Conservation (phyloP, 768 basidiomycete genomes). For the Phylloporus scabripes region DNA sequence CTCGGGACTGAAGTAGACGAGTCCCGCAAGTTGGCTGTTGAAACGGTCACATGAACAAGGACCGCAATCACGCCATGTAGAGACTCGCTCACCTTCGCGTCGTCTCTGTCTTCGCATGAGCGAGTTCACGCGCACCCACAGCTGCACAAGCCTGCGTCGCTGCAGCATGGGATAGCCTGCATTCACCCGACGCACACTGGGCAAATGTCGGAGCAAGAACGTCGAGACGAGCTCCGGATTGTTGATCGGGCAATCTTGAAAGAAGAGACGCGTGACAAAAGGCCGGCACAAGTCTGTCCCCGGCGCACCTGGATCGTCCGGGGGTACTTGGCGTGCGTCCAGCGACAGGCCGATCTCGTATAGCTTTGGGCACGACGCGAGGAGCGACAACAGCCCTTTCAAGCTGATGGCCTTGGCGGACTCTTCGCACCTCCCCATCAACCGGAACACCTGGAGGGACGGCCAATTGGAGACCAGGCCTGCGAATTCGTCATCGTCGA, state of each 20-base stretch:
- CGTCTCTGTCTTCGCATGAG: background rate
- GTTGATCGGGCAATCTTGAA: background rate
- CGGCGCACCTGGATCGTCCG: background rate
- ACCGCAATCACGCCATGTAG: background rate
- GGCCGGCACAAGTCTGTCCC: background rate
- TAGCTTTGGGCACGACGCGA: background rate
- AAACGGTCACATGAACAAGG: background rate
- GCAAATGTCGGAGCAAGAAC: background rate
- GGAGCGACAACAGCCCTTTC: background rate
- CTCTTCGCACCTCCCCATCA: background rate
- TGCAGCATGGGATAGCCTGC: background rate
- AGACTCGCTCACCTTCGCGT: background rate
- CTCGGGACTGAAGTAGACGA: background rate
- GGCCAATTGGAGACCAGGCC: conserved; percentile 3
- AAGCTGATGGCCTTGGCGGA: conserved; percentile 1
- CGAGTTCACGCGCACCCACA: background rate
- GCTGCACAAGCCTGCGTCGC: background rate
- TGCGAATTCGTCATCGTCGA: conserved; percentile 3
- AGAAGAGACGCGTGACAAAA: background rate
- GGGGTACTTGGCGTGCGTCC: background rate
- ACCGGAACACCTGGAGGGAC: background rate
- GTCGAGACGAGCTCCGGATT: background rate
- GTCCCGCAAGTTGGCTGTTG: background rate
- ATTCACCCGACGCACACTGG: background rate
- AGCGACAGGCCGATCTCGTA: background rate